Evolutionary conservation across 1,284 basidiomycete species (phyloP).

Genomic region (Leucocoprinus gongylophorus): DNA sequence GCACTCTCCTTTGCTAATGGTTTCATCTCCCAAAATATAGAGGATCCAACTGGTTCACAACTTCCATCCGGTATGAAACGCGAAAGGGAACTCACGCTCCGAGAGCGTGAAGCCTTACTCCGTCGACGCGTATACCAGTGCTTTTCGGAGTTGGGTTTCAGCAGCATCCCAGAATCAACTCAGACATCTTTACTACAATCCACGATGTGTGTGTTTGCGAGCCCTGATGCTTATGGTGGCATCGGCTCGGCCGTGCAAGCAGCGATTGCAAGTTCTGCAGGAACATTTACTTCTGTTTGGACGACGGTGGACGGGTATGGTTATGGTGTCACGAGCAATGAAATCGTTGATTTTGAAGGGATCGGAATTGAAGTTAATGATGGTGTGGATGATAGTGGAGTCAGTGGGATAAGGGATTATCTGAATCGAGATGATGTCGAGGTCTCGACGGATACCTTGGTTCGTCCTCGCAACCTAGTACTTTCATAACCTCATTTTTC

Average conservation of each 20-base stretch:
- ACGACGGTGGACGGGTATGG: constrained; percentile 84
- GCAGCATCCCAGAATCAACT: constrained; percentile 74
- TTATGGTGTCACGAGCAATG: constrained; percentile 82
- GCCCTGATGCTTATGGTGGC: constrained; percentile 61
- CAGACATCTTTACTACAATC: constrained; percentile 81
- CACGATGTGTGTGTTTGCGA: constrained; percentile 79
- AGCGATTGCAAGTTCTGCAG: constrained; percentile 84
- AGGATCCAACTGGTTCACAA: constrained; percentile 37
- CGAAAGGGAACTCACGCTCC: constrained; percentile 52
- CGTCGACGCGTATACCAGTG: constrained; percentile 86
- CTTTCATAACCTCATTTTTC: background rate
- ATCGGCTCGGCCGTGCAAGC: constrained; percentile 85
- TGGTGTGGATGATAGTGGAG: constrained; percentile 15
- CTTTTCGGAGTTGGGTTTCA: constrained; percentile 76
- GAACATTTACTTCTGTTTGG: constrained; percentile 85
- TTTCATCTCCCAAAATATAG: constrained; percentile 48
- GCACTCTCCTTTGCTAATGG: constrained; percentile 84
- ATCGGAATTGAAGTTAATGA: constrained; percentile 22
- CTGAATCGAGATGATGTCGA: constrained; percentile 77
- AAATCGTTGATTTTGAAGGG: constrained; percentile 39
- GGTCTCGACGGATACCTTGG: constrained; percentile 67
- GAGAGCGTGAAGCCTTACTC: constrained; percentile 78
- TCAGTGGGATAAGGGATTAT: constrained; percentile 41
- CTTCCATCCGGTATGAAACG: constrained; percentile 28
- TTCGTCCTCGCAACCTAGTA: constrained; percentile 29